Evolutionary conservation across 2,329 filamentous ascomycete species (phyloP).

Genomic region (Balansia obtecta): DNA sequence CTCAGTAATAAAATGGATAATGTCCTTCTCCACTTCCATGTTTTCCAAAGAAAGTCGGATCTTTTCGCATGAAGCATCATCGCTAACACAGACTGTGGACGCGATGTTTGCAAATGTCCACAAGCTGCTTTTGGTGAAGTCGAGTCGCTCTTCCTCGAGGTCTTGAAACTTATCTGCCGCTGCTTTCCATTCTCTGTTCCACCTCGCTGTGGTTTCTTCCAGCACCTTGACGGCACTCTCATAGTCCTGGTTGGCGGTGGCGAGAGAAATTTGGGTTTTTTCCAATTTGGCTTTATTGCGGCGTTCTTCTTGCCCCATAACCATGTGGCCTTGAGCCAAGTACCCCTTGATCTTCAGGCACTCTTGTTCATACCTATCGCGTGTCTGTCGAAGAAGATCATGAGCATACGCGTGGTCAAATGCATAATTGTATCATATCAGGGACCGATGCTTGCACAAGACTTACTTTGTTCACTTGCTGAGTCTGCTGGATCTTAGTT

Average conservation of each 20-base stretch:
- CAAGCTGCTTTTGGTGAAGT: constrained; percentile 94
- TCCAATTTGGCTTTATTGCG: constrained; percentile 98
- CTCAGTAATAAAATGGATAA: constrained; percentile 76
- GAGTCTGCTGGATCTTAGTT: constrained; percentile 82
- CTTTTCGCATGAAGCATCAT: constrained; percentile 94
- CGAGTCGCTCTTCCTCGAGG: constrained; percentile 88
- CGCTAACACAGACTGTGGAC: constrained; percentile 94
- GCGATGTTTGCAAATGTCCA: constrained; percentile 98
- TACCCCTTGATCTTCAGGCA: constrained; percentile 98
- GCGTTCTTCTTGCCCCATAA: constrained; percentile 97
- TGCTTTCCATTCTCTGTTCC: constrained; percentile 98
- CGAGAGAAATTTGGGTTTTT: constrained; percentile 94
- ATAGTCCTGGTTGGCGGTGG: constrained; percentile 83
- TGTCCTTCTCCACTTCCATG: constrained; percentile 95
- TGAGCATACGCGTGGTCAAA: not conserved
- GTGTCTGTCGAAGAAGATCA: constrained; percentile 40
- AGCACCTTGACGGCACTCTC: constrained; percentile 84
- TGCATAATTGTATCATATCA: not conserved
- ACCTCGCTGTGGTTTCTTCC: constrained; percentile 87
- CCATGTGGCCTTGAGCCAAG: constrained; percentile 96
- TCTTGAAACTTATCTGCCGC: constrained; percentile 99
- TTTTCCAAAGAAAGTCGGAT: constrained; percentile 85
- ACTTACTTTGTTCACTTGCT: constrained; percentile 76
- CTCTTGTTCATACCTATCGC: constrained; percentile 94
- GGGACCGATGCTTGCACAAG: not conserved